phyloP scores from a whole-genome alignment of 345 rosid species.

The Citrus sinensis region DNA sequence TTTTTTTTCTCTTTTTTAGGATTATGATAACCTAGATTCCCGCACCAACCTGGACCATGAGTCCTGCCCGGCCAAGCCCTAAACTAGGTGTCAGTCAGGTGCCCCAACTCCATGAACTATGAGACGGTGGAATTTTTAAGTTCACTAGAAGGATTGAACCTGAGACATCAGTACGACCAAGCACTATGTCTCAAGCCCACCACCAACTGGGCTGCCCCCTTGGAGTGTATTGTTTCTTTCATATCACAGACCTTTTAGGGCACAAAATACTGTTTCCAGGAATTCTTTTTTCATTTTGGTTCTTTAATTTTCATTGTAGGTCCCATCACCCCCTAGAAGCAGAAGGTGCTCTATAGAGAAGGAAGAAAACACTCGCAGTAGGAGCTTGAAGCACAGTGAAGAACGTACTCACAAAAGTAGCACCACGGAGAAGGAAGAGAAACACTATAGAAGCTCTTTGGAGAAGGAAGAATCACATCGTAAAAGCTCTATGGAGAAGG shows the following conservation, averaged over 20 bases:
- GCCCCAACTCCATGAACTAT: too few relatives aligned
- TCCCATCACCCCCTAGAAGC: constrained; percentile 87
- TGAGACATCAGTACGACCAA: too few relatives aligned
- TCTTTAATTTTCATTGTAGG: constrained; percentile 35
- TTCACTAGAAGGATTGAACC: too few relatives aligned
- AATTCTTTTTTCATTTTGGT: too few relatives aligned
- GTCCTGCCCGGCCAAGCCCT: too few relatives aligned
- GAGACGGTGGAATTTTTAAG: too few relatives aligned
- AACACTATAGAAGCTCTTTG: constrained; percentile 19
- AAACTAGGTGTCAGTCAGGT: too few relatives aligned
- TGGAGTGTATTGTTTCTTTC: constrained; percentile 25
- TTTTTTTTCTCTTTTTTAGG: too few relatives aligned
- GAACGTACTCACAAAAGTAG: constrained; percentile 12
- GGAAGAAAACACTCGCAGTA: constrained; percentile 30
- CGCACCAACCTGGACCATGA: too few relatives aligned
- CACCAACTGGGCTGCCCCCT: too few relatives aligned
- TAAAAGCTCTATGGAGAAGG: constrained; percentile 32
- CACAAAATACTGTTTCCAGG: not conserved
- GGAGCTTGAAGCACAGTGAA: constrained; percentile 26
- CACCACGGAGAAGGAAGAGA: constrained; percentile 36
- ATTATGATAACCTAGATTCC: too few relatives aligned
- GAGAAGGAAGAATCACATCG: constrained; percentile 25
- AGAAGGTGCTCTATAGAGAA: constrained; percentile 33
- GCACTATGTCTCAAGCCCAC: too few relatives aligned
- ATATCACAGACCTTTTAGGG: not conserved